Evolutionary conservation across 208 protist genomes (phyloP), one percentile per base, ranked within the genome.

Genomic region (Angomonas deanei): DNA sequence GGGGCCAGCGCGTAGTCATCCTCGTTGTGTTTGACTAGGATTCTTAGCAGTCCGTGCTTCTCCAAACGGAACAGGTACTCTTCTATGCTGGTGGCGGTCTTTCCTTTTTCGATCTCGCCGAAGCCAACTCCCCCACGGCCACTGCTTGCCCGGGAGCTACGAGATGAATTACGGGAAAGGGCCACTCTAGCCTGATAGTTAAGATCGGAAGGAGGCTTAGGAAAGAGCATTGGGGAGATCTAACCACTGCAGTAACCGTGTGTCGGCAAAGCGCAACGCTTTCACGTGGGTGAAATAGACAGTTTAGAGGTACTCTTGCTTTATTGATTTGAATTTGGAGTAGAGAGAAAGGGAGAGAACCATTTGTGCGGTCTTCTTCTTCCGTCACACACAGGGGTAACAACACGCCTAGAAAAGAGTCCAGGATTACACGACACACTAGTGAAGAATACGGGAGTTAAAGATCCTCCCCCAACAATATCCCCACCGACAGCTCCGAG

Each of bases 21-120:
- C 17, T 77, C 65, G 6, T 49, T 30, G n/a, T 90, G 76, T 0
- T 69, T 61, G 24, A 30, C 53, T 26, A 84, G 48, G 17, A 76
- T 86, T 4, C 90, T 84, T 28, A 78, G 84, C 27, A 96, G 49
- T 5, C 90, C 90, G 61, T 96, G 90, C 66, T 92, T 84, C 64
- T 93, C 84, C 13, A 96, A 67, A 1, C 84, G 78, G 2, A 84
- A 84, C 3, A 93, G 42, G 6, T 91, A 64, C 36, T 93, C 72
- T 65, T 95, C 89, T 11, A n/a, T n/a, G n/a, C n/a, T n/a, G 27
- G 76, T 94, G 0, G 85, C 60, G 28, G 55, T 52, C 8, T 72
- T 70, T 5, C 75, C 79, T 0, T 86, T 74, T 21, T 84, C 88
- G 49, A 94, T 84, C 56, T 91, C 70, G 4, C 91, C 72, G 11